Percentiles rank a stretch among this genome's conserved stretches.
Conservation (phyloP, 179 eudicot genomes). For the Vitellaria paradoxa region DNA sequence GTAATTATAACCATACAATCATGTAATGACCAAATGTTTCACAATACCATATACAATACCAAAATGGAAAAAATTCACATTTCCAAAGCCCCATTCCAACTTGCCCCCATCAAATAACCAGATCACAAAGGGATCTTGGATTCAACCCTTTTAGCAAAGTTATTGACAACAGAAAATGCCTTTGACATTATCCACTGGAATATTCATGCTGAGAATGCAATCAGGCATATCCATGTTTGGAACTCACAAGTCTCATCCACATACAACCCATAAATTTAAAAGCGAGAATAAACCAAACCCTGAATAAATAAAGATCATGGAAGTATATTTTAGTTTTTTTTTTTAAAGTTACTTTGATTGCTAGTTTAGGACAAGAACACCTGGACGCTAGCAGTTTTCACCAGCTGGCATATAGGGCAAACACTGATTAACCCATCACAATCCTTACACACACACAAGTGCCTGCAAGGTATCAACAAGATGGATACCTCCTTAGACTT, state of each 20-base stretch:
- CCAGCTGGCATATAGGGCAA: constrained; percentile 72
- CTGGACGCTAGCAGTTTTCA: constrained; percentile 68
- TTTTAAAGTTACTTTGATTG: neutral
- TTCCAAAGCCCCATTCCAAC: too few species aligned
- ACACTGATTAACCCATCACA: constrained; percentile 53
- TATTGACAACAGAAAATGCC: too few species aligned
- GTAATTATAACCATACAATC: too few species aligned
- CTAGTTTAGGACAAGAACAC: constrained; percentile 60
- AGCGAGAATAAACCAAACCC: neutral
- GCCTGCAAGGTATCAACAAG: constrained; percentile 86
- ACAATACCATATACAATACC: too few species aligned
- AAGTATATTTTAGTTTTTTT: neutral
- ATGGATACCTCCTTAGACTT: constrained; percentile 50
- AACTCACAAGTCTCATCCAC: constrained; percentile 1
- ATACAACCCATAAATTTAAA: neutral
- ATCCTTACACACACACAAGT: constrained; percentile 72
- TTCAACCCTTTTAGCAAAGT: too few species aligned
- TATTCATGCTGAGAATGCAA: neutral
- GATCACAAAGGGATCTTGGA: too few species aligned
- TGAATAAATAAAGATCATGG: neutral
- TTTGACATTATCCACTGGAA: too few species aligned
- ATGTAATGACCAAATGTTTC: too few species aligned
- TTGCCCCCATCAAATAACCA: too few species aligned
- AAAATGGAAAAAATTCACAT: too few species aligned
- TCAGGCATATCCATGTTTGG: constrained; percentile 13